Evolutionary conservation across 2,329 filamentous ascomycete genomes (phyloP), one percentile per base, ranked within the genome.

Genomic region (Cladosporium velox): DNA sequence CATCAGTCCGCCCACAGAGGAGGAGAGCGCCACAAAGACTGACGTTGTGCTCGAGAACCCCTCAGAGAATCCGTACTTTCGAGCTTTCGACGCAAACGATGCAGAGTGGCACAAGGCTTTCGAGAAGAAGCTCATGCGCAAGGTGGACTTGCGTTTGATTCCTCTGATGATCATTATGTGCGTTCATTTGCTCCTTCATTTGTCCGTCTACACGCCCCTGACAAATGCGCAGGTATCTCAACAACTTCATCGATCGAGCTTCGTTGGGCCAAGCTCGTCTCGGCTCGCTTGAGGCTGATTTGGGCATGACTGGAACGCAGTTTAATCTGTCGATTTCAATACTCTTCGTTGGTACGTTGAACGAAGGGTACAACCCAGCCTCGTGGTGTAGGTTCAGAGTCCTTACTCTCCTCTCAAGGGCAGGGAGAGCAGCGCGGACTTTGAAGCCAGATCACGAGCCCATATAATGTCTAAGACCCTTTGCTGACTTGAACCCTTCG

Each of bases 131-230:
- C 79, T 93, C 70, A 85, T 88, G 74, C 85, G 87, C 70, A 92
- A 92, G 78, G 87, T 92, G 62, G 90, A 93, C 73, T 71, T 83
- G 21, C 85, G 89, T 57, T 66, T 92, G 77, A 80, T 91, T 65
- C 89, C 89, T 0, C 87, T 88, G 79, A 80, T 92, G 67, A 86
- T 91, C 58, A 74, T 91, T 68, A 90, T 92, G 79, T 92, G 91
- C 73, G 24, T 18, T 28, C 7, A 57, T 6, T 14, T n/a, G 18
- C 12, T 18, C 34, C 34, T n/a, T 1, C 12, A 3, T 8, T 10
- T 15, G 26, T 18, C 14, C 1, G 4, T 26, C 32, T 26, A 14
- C 14, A 18, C 18, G 24, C 12, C 24, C 12, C 32, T 58, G n/a
- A 58, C 32, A 6, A 26, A 7, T n/a, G 7, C 12, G 26, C 8